Base-by-base conservation (phyloP, 805 yeast genomes). In the Metschnikowia koreensis region DNA sequence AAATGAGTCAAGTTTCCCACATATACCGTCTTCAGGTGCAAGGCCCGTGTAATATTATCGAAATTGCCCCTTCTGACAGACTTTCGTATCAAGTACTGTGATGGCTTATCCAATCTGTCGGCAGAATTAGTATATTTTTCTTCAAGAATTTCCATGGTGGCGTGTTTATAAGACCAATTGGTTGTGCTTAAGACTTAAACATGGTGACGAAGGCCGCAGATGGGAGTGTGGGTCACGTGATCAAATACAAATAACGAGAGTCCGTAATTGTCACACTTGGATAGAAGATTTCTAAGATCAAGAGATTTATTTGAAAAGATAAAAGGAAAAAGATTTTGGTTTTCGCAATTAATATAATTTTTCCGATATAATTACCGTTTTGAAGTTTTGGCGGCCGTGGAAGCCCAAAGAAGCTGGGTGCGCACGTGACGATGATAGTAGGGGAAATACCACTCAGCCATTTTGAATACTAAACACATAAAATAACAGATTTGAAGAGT, bases 1-100 rank as follows among this genome's bases (percentile, higher is more conserved):
- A 85, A 88, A 60, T 89, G 89, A 2, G 96, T 85, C 33, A 94
- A 69, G 67, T 90, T 90, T 5, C 98, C 99, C 37, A 94, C 96
- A 64, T 94, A 94, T 4, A 94, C 80, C 0, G 98, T 92, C 29
- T 82, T 76, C 50, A 90, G 83, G 37, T 71, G 74, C 68, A 86
- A 75, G 1, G 94, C 81, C 57, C 78, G 77, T 59, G 85, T 81
- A 54, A 92, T 74, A 57, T 85, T 87, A 27, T 81, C 82, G 55
- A 84, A 75, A 57, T 73, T 71, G 38, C 70, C 69, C 53, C 77
- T 74, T 44, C 77, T 70, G 51, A 82, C 71, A 1, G 93, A 93
- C 63, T 86, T 86, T 53, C 81, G 79, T 55, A 86, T 71, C 41
- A 87, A 73, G 60, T 88, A 88, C 16, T 75, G 69, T 0, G 93